Evolutionary conservation across 1,139 yeast species (phyloP), one percentile per base, ranked within the genome.

Genomic region (Saccharomyces hybrid): DNA sequence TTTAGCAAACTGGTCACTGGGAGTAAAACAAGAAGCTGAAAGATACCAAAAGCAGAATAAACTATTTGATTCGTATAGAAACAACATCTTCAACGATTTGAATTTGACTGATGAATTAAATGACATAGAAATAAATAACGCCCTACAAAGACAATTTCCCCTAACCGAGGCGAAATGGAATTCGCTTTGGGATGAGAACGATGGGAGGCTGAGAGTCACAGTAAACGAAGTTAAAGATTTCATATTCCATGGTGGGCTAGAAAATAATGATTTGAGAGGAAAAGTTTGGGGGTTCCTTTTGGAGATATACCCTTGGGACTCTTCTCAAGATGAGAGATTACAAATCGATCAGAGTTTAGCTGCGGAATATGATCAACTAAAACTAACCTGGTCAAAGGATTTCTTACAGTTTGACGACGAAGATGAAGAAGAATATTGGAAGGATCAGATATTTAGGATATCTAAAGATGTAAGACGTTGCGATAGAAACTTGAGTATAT

Each of bases 1-100:
- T 68, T 75, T 93, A 57, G 98, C 99, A 4, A 90, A 90, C 73
- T 93, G 99, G 99, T 98, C 99, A 0, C 80, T 89, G 64, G 90
- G 90, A 46, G 95, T 93, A 27, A 95, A 93, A 62, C 95, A 90
- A 64, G 96, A 93, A 67, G 95, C 96, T 1, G 95, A 88, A 64
- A 80, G 79, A 60, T 81, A 86, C 50, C 83, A 87, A 57, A 75
- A 78, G 49, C 75, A 76, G 61, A 72, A 74, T 52, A 79, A 82
- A 60, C 73, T 88, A 56, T 82, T 82, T 60, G 82, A 82, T 52
- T 79, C 79, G n/a, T 78, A 84, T 56, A 78, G 82, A 59, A 76
- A 76, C 44, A 80, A 62, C 77, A 73, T 87, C 48, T 79, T 76
- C 53, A 69, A 70, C 26, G 61, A 68, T 66, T 56, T 74, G 78